Evolutionary conservation across 1,139 yeast species (phyloP).

Genomic region (Zygoascus hellenicus): DNA sequence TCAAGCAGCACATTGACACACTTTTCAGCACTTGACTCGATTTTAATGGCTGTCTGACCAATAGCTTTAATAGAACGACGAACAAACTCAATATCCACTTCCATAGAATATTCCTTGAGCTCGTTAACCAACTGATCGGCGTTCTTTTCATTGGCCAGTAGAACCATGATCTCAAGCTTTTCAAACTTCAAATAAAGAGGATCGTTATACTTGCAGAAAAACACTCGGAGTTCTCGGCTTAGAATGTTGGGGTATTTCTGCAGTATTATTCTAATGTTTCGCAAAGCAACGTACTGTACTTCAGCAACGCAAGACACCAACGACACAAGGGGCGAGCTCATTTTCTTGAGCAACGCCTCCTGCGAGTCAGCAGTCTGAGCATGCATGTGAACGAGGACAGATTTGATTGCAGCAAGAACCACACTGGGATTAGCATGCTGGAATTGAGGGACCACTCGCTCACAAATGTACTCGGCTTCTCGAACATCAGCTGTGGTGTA

Average conservation of each 20-base stretch:
- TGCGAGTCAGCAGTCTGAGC: conserved; percentile 43
- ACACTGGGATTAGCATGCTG: conserved; percentile 98
- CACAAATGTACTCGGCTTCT: conserved; percentile 83
- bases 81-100: conserved; percentile 87
- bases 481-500: conserved; percentile 45
- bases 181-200: conserved; percentile 91
- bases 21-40: conserved; percentile 53
- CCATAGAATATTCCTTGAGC: conserved; percentile 86
- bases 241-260: conserved; percentile 83
- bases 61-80: conserved; percentile 75
- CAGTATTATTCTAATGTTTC: conserved; percentile 82
- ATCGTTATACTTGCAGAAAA: conserved; percentile 90
- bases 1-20: conserved; percentile 75
- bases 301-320: conserved; percentile 84
- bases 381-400: conserved; percentile 68
- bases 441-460: conserved; percentile 87
- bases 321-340: conserved; percentile 90
- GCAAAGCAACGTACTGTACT: conserved; percentile 90
- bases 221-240: conserved; percentile 77
- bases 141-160: conserved; percentile 70
- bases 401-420: conserved; percentile 80
- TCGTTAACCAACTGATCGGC: conserved; percentile 71
- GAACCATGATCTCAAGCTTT: conserved; percentile 82
- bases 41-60: conserved; percentile 83
- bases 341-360: conserved; percentile 53